Base-by-base conservation (phyloP, 2,329 filamentous ascomycete species). In the Neonectria hederae region DNA sequence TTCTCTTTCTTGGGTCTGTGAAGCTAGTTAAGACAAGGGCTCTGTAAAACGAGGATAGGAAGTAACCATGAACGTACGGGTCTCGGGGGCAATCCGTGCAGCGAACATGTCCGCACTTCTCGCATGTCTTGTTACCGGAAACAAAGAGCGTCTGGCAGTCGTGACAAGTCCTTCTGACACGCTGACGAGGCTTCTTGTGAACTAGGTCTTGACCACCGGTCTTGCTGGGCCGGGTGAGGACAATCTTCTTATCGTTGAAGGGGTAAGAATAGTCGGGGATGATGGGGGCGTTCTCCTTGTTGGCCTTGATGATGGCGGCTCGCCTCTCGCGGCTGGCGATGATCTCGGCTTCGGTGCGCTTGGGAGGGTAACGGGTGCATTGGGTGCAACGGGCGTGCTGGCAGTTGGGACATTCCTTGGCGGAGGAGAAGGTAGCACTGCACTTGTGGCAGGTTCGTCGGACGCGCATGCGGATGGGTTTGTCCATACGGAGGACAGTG, bases 381-480 rank as follows among this genome's bases (percentile, higher is more conserved):
- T 91, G 89, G 75, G 88, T 91, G 86, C 94, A 97, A 69, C 92
- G 88, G 51, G 83, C 83, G 80, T 97, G 94, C 71, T 91, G 86
- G 81, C 94, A 97, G 69, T 87, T 87, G 68, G 85, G 79, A 79
- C 94, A 97, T 64, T 90, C 84, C 80, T 90, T 93, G 72, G 90
- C 87, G 21, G 86, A 79, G 60, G 91, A 90, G 76, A 95, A 97
- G 24, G 87, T 86, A 14, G 90, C 87, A 63, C 89, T 87, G 82
- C 94, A 97, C 70, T 87, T 85, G 79, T 97, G 94, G 79, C 94
- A 97, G 67, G 87, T 90, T 70, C 90, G 88, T 76, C 92, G 91
- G 57, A 94, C 87, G 58, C 92, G 89, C 86, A 94, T 91, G 63
- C 91, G 89, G 69, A 93, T 91, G 13, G 90, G 86, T 81, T 92